phyloP scores from a whole-genome alignment of 208 protist genomes.

The Crithidia brevicula region DNA sequence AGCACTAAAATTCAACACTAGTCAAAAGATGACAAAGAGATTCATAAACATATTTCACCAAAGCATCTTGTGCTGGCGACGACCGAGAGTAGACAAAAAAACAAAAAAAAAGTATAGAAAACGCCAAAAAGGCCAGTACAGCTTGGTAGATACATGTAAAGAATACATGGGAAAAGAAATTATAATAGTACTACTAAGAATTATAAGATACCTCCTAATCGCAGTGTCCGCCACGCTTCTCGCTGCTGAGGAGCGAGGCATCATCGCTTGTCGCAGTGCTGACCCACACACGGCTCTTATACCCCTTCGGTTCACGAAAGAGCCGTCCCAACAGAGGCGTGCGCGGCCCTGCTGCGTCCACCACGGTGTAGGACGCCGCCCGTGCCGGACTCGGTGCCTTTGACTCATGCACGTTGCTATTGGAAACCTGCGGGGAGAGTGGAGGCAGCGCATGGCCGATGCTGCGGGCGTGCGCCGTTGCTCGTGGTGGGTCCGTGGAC shows the following conservation, averaged over 20 bases:
- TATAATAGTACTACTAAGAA: background rate
- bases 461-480: background rate
- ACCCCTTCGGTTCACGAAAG: slow-evolving; percentile 10
- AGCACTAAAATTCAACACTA: slow-evolving; percentile 4
- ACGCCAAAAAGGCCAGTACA: background rate
- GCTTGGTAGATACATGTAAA: background rate
- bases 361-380: background rate
- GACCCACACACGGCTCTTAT: slow-evolving; percentile 13
- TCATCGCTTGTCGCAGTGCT: background rate
- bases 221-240: background rate
- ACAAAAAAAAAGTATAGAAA: background rate
- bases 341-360: background rate
- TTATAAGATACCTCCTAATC: background rate
- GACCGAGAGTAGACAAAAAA: background rate
- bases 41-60: too few species aligned
- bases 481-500: background rate
- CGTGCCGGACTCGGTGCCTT: background rate
- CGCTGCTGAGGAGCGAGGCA: background rate
- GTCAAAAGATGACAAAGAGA: too few species aligned
- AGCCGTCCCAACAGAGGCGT: slow-evolving; percentile 13
- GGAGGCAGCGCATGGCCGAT: background rate
- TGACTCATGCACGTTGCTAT: background rate
- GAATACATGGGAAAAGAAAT: background rate
- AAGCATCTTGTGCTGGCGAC: too few species aligned
- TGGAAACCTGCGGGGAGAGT: slow-evolving; percentile 2